Evolutionary conservation across 2,329 filamentous ascomycete species (phyloP), one percentile per base, ranked within the genome.

Genomic region (Delphinella strobiligena): DNA sequence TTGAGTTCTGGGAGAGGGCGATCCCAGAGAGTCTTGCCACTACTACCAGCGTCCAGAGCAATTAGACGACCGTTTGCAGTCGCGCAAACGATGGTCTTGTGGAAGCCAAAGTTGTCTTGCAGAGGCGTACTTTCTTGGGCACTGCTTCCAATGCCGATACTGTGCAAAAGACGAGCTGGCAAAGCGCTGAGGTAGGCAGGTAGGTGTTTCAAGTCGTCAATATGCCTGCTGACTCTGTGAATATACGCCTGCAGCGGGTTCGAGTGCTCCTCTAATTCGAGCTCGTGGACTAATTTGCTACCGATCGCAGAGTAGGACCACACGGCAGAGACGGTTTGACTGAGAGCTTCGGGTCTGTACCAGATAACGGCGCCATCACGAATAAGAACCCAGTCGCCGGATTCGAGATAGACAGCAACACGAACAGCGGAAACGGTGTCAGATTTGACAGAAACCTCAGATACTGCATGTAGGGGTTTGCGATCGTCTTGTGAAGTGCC

Each of bases 191-290:
- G 61, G 62, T 80, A 93, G 1, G 68, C 72, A 1, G 88, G 88
- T 3, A 96, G 69, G 49, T 81, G 69, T 53, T 82, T 68, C 30
- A 95, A 68, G 48, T 95, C 91, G 34, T 75, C 69, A 11, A 86
- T 52, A 55, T 98, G 91, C 34, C 91, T 82, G 47, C 74, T 81
- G 11, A 94, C 70, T 11, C 91, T 81, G 61, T 95, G 87, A 19
- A 89, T 63, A 54, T 94, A 98, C n/a, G 91, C 91, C 9, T 74
- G 69, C 4, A 84, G 53, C 3, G 84, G 70, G 54, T 82, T 93
- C 53, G 80, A 82, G 54, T 94, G 82, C 3, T 84, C 82, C 61
- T 98, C 89, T 17, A 83, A 75, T 49, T 93, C 82, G 5, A 96
- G 68, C 19, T 86, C 83, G 56, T 83, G 80, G 4, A 79, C 86